phyloP scores from a whole-genome alignment of 192 early-diverging fungal genomes.

The Podila verticillata region DNA sequence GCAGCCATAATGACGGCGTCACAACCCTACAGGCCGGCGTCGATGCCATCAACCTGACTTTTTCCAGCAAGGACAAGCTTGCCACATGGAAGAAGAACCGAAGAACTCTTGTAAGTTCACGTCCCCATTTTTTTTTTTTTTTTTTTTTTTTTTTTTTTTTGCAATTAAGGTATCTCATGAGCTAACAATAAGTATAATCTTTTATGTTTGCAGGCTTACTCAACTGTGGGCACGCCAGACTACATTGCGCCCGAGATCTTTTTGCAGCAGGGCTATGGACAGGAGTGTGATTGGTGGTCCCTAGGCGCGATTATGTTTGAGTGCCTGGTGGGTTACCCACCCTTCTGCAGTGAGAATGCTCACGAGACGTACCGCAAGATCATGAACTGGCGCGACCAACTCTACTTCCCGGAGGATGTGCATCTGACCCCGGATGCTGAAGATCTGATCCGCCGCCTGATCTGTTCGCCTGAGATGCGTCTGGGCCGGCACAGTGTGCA shows the following conservation, averaged over 20 bases:
- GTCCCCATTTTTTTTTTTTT: neutral
- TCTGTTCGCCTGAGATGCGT: slow-evolving; percentile 90
- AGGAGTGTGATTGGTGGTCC: slow-evolving; percentile 99
- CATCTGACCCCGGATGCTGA: slow-evolving; percentile 91
- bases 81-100: slow-evolving; percentile 99
- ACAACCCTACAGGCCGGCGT: slow-evolving; percentile 49
- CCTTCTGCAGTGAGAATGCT: slow-evolving; percentile 95
- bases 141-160: neutral
- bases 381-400: slow-evolving; percentile 92
- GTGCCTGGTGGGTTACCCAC: slow-evolving; percentile 98
- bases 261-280: slow-evolving; percentile 92
- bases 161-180: neutral
- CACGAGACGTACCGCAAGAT: slow-evolving; percentile 99
- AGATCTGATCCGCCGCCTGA: slow-evolving; percentile 88
- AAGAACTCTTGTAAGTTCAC: slow-evolving; percentile 73
- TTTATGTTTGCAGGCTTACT: slow-evolving; percentile 76
- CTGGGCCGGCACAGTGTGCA: slow-evolving; percentile 79
- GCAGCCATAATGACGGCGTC: slow-evolving; percentile 42
- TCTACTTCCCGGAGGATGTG: slow-evolving; percentile 94
- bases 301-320: slow-evolving; percentile 99
- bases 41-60: slow-evolving; percentile 91
- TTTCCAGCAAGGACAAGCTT: slow-evolving; percentile 93
- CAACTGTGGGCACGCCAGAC: slow-evolving; percentile 98
- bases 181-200: neutral
- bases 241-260: slow-evolving; percentile 97